Evolutionary conservation across 345 rosid genomes (phyloP), one percentile per base, ranked within the genome.

Genomic region (Lepidium aucheri): DNA sequence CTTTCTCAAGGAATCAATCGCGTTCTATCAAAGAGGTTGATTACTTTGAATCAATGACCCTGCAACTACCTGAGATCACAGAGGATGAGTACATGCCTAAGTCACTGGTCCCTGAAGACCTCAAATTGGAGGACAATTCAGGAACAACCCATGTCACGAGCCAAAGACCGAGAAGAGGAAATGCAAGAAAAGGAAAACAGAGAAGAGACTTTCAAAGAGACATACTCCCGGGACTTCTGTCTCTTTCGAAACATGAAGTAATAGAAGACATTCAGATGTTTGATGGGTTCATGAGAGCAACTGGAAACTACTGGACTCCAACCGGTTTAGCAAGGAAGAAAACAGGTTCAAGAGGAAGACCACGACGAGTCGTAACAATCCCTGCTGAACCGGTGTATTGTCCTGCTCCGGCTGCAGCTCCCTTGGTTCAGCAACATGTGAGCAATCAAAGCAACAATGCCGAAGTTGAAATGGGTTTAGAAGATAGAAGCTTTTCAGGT

Each of bases 161-260:
- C 66, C 84, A 67, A 76, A 73, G 83, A 66, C 81, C 85, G 1
- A 74, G 84, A 45, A 82, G 92, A 71, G 89, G 86, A 50, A 87
- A 80, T 40, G 77, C 89, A 7, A 81, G 88, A 75, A 80, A 86
- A 63, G 93, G 86, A 43, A 86, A 86, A 76, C 93, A 85, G 43
- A 74, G 85, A 67, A 78, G 78, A 78, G 91, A 89, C 72, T 89
- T 89, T 51, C 96, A 85, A 69, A 81, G 89, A 53, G 96, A 89
- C 68, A 74, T 82, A 26, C 88, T 87, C 63, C 91, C 94, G 0
- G 78, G 84, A 49, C 82, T 90, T 9, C 5, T 78, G 66, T 79
- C 88, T 14, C 65, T 89, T 32, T 82, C 87, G 5, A 86, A 80
- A 71, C 80, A 80, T 40, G 91, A 86, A 68, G 89, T 86, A 41